Evolutionary conservation across 441 rosid species (phyloP).

Genomic region (Capsella rubella): DNA sequence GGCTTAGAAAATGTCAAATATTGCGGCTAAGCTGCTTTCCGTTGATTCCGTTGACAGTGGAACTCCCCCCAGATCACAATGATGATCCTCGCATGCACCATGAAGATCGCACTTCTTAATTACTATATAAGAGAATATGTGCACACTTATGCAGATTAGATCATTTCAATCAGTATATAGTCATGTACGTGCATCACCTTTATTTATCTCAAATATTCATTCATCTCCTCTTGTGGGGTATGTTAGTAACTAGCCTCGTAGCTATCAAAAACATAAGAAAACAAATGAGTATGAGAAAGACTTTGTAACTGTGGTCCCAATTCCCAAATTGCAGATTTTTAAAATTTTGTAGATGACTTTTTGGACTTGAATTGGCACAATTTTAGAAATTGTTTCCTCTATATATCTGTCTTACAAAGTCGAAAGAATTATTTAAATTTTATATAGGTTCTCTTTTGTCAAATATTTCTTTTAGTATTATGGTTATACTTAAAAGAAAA

Average conservation of each 20-base stretch:
- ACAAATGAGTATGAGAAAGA: too few relatives aligned
- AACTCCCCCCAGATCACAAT: slow-evolving; percentile 34
- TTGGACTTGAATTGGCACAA: neutral
- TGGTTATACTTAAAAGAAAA: too few relatives aligned
- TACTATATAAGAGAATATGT: too few relatives aligned
- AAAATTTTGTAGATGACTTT: neutral
- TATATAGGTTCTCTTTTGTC: neutral
- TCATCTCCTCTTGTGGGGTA: slow-evolving; percentile 4
- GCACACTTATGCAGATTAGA: too few relatives aligned
- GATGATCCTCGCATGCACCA: slow-evolving; percentile 43
- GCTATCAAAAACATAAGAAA: slow-evolving; percentile 13
- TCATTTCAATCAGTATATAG: too few relatives aligned
- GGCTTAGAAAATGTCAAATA: slow-evolving; percentile 34
- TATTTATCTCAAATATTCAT: slow-evolving; percentile 2
- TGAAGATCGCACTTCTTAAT: slow-evolving; percentile 23
- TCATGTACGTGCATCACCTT: slow-evolving; percentile 20
- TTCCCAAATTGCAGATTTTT: neutral
- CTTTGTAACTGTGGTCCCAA: slow-evolving; percentile 7
- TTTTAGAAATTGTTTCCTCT: neutral
- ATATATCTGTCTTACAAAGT: neutral
- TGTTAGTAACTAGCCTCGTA: slow-evolving; percentile 27
- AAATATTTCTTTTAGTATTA: too few relatives aligned
- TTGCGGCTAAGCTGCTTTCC: slow-evolving; percentile 41
- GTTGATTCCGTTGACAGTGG: slow-evolving; percentile 40
- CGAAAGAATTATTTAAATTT: neutral